Conservation (phyloP, 768 basidiomycete species). For the Termitomyces sp. region DNA sequence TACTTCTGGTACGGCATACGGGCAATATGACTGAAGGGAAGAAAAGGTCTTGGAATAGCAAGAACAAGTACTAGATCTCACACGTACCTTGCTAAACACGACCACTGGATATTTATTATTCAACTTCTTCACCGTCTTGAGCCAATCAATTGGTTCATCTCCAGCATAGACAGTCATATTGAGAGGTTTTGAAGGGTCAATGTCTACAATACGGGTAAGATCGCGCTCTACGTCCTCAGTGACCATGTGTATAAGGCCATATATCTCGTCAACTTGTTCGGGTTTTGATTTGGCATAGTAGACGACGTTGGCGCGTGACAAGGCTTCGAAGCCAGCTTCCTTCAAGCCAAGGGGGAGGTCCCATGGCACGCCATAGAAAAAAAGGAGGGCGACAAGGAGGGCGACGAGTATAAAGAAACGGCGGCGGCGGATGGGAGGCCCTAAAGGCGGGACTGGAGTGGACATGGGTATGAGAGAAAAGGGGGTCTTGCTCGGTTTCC, state of each 20-base stretch:
- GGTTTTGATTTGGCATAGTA: slow-evolving; percentile 27
- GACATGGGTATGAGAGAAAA: slow-evolving; percentile 12
- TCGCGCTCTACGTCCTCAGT: slow-evolving; percentile 39
- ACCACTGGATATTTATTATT: slow-evolving; percentile 55
- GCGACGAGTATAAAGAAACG: slow-evolving; percentile 38
- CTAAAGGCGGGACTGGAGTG: slow-evolving; percentile 9
- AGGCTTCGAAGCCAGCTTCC: slow-evolving; percentile 24
- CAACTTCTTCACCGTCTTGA: slow-evolving; percentile 33
- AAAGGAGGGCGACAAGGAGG: slow-evolving; percentile 28
- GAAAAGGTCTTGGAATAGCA: neutral
- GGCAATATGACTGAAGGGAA: slow-evolving; percentile 58
- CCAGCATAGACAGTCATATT: slow-evolving; percentile 52
- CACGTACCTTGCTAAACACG: slow-evolving; percentile 75
- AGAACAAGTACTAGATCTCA: neutral
- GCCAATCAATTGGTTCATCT: slow-evolving; percentile 39
- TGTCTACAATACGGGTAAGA: slow-evolving; percentile 29
- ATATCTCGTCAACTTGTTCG: slow-evolving; percentile 51
- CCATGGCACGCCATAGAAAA: slow-evolving; percentile 41
- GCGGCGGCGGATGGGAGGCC: slow-evolving; percentile 33
- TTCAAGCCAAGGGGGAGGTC: slow-evolving; percentile 30
- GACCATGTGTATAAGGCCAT: slow-evolving; percentile 65
- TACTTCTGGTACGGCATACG: slow-evolving; percentile 32
- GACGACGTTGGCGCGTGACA: slow-evolving; percentile 35
- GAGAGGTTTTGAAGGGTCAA: slow-evolving; percentile 45
- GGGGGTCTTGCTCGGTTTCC: neutral